phyloP scores from a whole-genome alignment of 257 asterid genomes.

The Paraleonurus japonicus region DNA sequence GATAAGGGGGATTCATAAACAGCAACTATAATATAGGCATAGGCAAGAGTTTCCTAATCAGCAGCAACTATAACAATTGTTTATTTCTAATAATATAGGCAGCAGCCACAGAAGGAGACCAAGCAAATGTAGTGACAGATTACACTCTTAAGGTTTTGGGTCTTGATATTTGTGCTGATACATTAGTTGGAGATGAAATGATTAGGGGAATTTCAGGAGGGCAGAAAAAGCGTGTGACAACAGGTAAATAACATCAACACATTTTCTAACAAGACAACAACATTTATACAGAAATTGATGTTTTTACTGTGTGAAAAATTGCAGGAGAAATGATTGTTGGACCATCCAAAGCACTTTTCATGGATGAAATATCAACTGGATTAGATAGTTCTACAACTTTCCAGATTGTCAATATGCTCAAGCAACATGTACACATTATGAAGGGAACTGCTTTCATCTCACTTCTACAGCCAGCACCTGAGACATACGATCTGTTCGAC shows the following conservation, averaged over 20 bases:
- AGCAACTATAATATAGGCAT: background rate
- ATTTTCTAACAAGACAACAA: background rate
- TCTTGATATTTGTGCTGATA: conserved; percentile 55
- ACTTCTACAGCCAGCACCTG: conserved; percentile 69
- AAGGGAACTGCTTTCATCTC: conserved; percentile 69
- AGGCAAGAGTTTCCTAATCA: background rate
- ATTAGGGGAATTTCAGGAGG: conserved; percentile 58
- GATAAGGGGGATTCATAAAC: background rate
- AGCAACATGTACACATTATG: conserved; percentile 58
- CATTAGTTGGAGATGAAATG: conserved; percentile 63
- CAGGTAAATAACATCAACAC: conserved; percentile 31
- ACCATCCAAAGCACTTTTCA: conserved; percentile 65
- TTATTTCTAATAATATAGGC: conserved; percentile 32
- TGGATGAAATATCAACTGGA: conserved; percentile 75
- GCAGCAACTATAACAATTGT: background rate
- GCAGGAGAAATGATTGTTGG: conserved; percentile 69
- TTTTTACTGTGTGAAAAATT: background rate
- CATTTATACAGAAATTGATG: conserved; percentile 5
- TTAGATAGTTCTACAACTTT: conserved; percentile 64
- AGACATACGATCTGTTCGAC: conserved; percentile 59
- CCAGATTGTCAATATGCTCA: conserved; percentile 53
- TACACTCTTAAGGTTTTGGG: conserved; percentile 49
- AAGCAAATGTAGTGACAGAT: conserved; percentile 50
- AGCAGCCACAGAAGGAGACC: conserved; percentile 51
- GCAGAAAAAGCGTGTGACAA: conserved; percentile 53